Evolutionary conservation across 2,329 filamentous ascomycete genomes (phyloP).

Genomic region (Byssoonygena ceratinophila): DNA sequence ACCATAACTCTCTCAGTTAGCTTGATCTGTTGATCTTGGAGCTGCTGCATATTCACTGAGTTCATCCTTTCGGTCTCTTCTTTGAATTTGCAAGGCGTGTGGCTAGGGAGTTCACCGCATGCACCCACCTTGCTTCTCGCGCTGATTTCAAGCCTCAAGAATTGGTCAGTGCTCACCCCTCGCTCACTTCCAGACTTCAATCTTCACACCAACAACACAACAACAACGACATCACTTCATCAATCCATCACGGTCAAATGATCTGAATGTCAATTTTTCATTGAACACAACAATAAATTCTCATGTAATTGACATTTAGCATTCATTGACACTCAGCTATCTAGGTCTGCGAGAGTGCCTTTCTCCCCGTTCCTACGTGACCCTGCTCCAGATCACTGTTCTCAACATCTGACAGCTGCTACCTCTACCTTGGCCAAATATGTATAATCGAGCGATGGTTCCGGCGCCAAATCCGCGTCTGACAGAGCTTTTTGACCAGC

Average conservation of each 20-base stretch:
- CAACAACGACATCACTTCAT: conserved; percentile 2
- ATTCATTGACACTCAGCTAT: background rate
- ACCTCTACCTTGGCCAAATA: conserved; percentile 31
- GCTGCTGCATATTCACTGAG: background rate
- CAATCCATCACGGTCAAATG: background rate
- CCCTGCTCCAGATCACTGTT: background rate
- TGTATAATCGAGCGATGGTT: conserved; percentile 83
- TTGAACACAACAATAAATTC: background rate
- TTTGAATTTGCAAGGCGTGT: background rate
- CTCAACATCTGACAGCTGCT: background rate
- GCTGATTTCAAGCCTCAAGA: conserved; percentile 26
- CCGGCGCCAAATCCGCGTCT: conserved; percentile 57
- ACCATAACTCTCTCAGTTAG: background rate
- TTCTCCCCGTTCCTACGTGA: background rate
- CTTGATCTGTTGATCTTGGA: too few species aligned
- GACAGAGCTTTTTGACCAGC: conserved; percentile 81
- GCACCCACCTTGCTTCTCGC: conserved; percentile 26
- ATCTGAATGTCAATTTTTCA: background rate
- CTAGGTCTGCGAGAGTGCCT: background rate
- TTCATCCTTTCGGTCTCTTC: background rate
- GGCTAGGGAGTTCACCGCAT: conserved; percentile 5
- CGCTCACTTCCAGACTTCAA: conserved; percentile 5
- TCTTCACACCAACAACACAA: conserved; percentile 6
- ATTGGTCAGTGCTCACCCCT: conserved; percentile 14
- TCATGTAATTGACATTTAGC: background rate